A percentile compares a stretch with the other conserved stretches of the same genome.
phyloP scores from a whole-genome alignment of 2,329 filamentous ascomycete species.

The Hymenoscyphus infarciens region DNA sequence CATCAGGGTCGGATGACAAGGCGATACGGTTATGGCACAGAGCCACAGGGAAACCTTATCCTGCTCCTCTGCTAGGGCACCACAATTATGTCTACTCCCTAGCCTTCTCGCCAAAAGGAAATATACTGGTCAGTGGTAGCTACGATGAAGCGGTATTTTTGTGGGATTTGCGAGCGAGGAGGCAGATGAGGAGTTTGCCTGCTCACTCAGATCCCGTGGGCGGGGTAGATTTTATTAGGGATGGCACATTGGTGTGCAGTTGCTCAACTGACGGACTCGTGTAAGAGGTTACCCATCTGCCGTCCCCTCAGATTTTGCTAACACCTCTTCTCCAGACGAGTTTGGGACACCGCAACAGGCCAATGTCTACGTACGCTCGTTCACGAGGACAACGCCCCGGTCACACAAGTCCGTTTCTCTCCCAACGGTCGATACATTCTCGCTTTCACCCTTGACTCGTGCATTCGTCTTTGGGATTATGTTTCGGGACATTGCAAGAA shows the following conservation, averaged over 20 bases:
- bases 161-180: conserved; percentile 89
- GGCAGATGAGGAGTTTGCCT: conserved; percentile 84
- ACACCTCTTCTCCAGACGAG: conserved; percentile 51
- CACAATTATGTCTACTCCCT: conserved; percentile 95
- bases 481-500: conserved; percentile 88
- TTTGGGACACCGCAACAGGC: conserved; percentile 94
- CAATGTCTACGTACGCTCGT: conserved; percentile 94
- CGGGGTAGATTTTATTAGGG: conserved; percentile 87
- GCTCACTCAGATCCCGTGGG: conserved; percentile 94
- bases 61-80: conserved; percentile 69
- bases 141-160: conserved; percentile 97
- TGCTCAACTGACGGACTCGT: conserved; percentile 90
- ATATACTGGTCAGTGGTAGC: conserved; percentile 90
- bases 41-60: conserved; percentile 54
- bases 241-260: conserved; percentile 87
- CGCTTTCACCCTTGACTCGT: conserved; percentile 86
- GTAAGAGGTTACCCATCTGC: conserved; percentile 42
- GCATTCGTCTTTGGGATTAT: conserved; percentile 92
- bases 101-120: conserved; percentile 96
- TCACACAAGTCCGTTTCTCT: conserved; percentile 85
- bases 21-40: conserved; percentile 89
- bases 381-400: conserved; percentile 91
- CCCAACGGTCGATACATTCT: conserved; percentile 93
- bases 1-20: conserved; percentile 94
- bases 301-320: conserved; percentile 6